Evolutionary conservation across 73 alveolate genomes (phyloP).

Genomic region (Paramecium sonneborni): DNA sequence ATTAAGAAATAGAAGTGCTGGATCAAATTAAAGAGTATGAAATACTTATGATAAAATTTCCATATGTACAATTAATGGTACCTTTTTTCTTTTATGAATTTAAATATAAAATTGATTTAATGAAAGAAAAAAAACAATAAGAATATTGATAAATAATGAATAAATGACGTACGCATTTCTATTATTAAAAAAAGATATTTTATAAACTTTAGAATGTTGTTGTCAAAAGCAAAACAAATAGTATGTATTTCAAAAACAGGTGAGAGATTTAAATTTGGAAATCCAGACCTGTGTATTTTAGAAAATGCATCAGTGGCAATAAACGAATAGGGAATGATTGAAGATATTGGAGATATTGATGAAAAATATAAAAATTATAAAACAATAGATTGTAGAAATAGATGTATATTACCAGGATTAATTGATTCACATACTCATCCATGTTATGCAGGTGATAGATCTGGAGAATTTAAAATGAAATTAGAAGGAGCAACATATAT

Average conservation of each 20-base stretch:
- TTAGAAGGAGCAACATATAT: constrained; percentile 64
- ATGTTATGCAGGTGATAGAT: constrained; percentile 72
- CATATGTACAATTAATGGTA: neutral
- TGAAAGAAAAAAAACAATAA: no score
- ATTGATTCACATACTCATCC: constrained; percentile 76
- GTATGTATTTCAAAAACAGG: constrained; percentile 27
- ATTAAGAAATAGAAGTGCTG: constrained; percentile 25
- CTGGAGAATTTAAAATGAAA: constrained; percentile 71
- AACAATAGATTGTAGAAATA: constrained; percentile 10
- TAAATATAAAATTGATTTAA: no score
- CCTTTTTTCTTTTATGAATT: no score
- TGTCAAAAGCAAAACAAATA: constrained; percentile 38
- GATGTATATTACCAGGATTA: constrained; percentile 68
- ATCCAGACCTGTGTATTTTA: constrained; percentile 12
- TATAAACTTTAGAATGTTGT: neutral
- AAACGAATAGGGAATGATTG: neutral
- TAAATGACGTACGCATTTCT: neutral
- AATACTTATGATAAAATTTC: neutral
- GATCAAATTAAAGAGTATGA: constrained; percentile 9
- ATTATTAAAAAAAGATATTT: neutral
- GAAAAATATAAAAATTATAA: neutral
- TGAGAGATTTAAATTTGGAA: constrained; percentile 41
- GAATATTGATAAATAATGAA: no score
- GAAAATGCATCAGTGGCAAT: constrained; percentile 19
- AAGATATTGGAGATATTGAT: constrained; percentile 40